A percentile compares a stretch with the other conserved stretches of the same genome.
phyloP scores from a whole-genome alignment of 78 protist species.

The Dictyostelium capitatum region DNA sequence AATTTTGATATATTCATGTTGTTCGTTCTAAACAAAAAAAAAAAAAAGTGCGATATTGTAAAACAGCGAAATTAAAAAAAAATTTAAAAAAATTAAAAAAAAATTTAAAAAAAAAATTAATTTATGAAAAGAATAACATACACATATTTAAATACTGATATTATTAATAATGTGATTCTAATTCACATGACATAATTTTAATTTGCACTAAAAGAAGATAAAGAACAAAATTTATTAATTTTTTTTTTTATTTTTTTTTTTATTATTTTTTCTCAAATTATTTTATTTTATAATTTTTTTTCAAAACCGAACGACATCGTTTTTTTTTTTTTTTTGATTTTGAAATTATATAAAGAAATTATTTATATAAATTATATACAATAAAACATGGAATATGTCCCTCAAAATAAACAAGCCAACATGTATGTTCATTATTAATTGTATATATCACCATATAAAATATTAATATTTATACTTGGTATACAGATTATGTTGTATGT shows the following conservation, averaged over 20 bases:
- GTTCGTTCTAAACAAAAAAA: background rate
- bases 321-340: background rate
- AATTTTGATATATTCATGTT: background rate
- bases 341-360: background rate
- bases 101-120: background rate
- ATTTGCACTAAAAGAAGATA: no score
- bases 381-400: slow-evolving; percentile 25
- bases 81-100: background rate
- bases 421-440: background rate
- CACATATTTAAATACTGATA: no score
- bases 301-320: background rate
- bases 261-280: no score
- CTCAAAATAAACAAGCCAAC: slow-evolving; percentile 20
- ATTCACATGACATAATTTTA: no score
- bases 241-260: background rate
- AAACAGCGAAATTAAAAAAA: background rate
- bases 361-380: background rate
- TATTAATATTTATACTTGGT: no score
- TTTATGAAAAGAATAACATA: no score
- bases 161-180: no score
- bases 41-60: background rate
- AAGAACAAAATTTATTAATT: no score
- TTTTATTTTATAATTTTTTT: no score
- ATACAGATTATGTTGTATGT: slow-evolving; percentile 86
- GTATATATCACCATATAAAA: no score